Percentiles rank a stretch among this genome's conserved stretches.
phyloP scores from a whole-genome alignment of 2,329 filamentous ascomycete genomes.

The Fusarium begoniae region DNA sequence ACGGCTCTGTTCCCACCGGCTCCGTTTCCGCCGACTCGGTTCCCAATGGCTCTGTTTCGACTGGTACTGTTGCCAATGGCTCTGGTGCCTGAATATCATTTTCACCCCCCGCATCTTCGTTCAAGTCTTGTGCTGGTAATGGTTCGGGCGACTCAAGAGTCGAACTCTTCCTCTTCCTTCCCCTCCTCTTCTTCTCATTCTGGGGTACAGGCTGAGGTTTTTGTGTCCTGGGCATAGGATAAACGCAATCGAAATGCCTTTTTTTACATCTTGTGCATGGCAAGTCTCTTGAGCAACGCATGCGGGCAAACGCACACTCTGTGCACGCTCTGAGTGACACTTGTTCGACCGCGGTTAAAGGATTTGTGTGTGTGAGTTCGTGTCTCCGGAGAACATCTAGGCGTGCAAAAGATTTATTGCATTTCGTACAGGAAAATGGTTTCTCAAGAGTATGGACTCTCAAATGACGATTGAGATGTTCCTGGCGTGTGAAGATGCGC shows the following conservation, averaged over 20 bases:
- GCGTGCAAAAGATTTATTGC: constrained; percentile 27
- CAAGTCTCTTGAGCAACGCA: constrained; percentile 26
- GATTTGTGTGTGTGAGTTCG: constrained; percentile 2
- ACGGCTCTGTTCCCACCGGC: neutral
- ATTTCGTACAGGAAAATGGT: constrained; percentile 19
- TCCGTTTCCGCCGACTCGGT: neutral
- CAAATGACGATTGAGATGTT: constrained; percentile 27
- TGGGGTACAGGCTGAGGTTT: neutral
- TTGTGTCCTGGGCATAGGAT: neutral
- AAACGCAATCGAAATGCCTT: constrained; percentile 9
- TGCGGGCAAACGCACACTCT: constrained; percentile 24
- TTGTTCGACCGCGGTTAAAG: neutral
- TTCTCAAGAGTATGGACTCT: constrained; percentile 28
- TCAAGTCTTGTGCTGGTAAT: neutral
- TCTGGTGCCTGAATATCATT: neutral
- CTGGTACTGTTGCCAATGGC: neutral
- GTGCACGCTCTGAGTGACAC: constrained; percentile 20
- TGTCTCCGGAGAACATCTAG: constrained; percentile 28
- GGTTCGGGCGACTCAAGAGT: neutral
- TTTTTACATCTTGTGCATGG: constrained; percentile 22
- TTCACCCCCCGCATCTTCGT: neutral
- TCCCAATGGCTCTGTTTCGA: neutral
- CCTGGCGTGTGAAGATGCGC: constrained; percentile 15
- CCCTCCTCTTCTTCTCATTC: too few species aligned
- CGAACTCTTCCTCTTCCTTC: neutral